phyloP scores from a whole-genome alignment of 495 filamentous ascomycete genomes.

The Letharia lupina region DNA sequence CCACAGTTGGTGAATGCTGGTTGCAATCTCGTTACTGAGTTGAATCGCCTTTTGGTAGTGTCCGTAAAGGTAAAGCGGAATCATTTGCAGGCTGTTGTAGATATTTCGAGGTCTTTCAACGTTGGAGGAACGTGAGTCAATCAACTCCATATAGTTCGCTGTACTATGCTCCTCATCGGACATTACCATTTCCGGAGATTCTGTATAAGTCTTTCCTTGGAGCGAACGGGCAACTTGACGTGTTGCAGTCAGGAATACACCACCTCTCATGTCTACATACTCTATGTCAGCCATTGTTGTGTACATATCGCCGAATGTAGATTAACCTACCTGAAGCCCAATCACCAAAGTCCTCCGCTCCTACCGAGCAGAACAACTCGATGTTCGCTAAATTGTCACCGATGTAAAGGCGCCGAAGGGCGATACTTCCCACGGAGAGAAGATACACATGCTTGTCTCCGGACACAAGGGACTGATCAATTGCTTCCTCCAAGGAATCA shows the following conservation, averaged over 20 bases:
- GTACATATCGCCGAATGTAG: neutral
- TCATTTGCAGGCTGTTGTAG: constrained; percentile 65
- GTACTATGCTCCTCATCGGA: constrained; percentile 63
- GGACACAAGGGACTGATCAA: constrained; percentile 61
- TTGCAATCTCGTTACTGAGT: constrained; percentile 52
- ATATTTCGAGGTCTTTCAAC: constrained; percentile 54
- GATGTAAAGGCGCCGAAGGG: constrained; percentile 60
- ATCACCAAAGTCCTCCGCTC: constrained; percentile 64
- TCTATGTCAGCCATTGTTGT: neutral
- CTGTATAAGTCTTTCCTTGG: constrained; percentile 70
- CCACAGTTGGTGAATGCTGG: constrained; percentile 57
- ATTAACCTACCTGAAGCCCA: constrained; percentile 43
- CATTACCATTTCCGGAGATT: constrained; percentile 51
- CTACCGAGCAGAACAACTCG: constrained; percentile 63
- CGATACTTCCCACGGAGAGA: constrained; percentile 62
- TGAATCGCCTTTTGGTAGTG: constrained; percentile 61
- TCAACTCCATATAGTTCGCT: constrained; percentile 51
- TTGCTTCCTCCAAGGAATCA: constrained; percentile 53
- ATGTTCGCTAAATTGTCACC: constrained; percentile 69
- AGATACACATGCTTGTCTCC: constrained; percentile 71
- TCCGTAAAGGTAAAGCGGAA: constrained; percentile 66
- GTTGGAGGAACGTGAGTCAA: constrained; percentile 43
- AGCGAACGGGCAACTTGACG: constrained; percentile 69
- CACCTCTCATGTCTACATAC: constrained; percentile 60
- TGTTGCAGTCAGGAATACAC: constrained; percentile 53